These are phyloP conservation scores for Alternaria metachromatica DNA, from an alignment of 2,329 filamentous ascomycete species.

Conservation along the genomic window DNA sequence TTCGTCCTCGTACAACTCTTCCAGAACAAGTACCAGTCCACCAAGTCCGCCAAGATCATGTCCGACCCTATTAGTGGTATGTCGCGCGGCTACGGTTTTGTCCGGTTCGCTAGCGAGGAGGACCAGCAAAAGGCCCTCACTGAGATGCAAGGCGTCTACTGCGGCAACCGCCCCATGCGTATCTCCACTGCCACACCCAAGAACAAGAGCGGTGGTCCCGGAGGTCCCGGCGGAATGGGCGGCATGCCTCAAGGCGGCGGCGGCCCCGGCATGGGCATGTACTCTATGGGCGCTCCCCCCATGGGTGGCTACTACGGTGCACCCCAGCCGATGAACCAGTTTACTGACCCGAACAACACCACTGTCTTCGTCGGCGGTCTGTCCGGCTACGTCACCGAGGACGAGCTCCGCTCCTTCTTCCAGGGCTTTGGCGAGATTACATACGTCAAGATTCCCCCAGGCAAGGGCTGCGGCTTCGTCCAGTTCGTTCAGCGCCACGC, in stretches of 20 bases:
- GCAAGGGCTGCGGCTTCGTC: slow-evolving; percentile 98
- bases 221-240: slow-evolving; percentile 59
- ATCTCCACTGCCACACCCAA: slow-evolving; percentile 98
- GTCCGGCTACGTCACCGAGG: slow-evolving; percentile 97
- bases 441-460: slow-evolving; percentile 99
- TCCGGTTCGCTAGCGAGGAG: slow-evolving; percentile 92
- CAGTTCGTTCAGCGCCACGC: slow-evolving; percentile 99
- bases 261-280: slow-evolving; percentile 63
- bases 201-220: slow-evolving; percentile 72
- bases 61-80: slow-evolving; percentile 97
- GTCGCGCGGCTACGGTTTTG: slow-evolving; percentile 97
- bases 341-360: slow-evolving; percentile 99
- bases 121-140: slow-evolving; percentile 95
- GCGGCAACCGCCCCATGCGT: slow-evolving; percentile 97
- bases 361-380: slow-evolving; percentile 98
- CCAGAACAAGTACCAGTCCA: slow-evolving; percentile 93
- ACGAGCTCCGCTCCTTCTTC: slow-evolving; percentile 99
- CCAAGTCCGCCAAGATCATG: slow-evolving; percentile 99
- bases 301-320: slow-evolving; percentile 67
- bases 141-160: slow-evolving; percentile 99
- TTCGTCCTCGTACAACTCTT: slow-evolving; percentile 97
- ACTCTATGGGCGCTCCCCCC: slow-evolving; percentile 72
- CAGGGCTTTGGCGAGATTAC: slow-evolving; percentile 99
- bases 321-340: slow-evolving; percentile 95
- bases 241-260: slow-evolving; percentile 55